These are phyloP conservation scores for Rhodotorula paludigena DNA, from an alignment of 768 basidiomycete genomes.

Conservation along the genomic window DNA sequence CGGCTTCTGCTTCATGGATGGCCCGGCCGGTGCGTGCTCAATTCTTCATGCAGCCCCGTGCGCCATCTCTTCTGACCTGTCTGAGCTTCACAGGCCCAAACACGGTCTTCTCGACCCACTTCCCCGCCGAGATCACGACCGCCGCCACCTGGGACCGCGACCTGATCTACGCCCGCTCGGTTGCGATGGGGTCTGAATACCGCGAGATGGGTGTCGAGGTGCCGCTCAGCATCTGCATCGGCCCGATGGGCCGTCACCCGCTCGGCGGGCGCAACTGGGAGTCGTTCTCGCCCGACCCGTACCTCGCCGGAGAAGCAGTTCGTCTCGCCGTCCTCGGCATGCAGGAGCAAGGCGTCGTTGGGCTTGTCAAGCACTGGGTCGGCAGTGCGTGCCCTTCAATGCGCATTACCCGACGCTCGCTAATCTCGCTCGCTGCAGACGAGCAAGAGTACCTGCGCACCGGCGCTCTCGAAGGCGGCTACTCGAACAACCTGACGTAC, in stretches of 20 bases:
- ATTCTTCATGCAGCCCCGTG: no score
- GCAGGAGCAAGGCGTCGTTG: conserved; percentile 39
- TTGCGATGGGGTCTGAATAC: conserved; percentile 79
- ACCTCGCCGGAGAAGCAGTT: conserved; percentile 12
- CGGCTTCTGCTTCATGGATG: no score
- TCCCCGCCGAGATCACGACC: conserved; percentile 77
- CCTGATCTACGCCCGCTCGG: conserved; percentile 69
- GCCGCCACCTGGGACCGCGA: conserved; percentile 77
- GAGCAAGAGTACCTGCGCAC: conserved; percentile 50
- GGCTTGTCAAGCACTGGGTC: conserved; percentile 63
- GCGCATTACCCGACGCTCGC: no score
- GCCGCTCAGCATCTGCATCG: conserved; percentile 17
- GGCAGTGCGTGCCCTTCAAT: no score
- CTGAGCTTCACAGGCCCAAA: no score
- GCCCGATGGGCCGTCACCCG: conserved; percentile 3
- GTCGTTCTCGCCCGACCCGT: conserved; percentile 29
- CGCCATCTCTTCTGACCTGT: no score
- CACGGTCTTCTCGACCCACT: conserved; percentile 15
- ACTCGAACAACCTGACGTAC: conserved; percentile 42
- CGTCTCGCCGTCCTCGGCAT: conserved; percentile 30
- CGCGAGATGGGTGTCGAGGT: conserved; percentile 77
- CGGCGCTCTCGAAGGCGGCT: conserved; percentile 21
- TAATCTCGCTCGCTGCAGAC: no score
- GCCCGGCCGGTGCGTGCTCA: no score
- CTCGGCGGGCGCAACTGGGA: conserved; percentile 34